These are phyloP conservation scores for Paraglomus occultum DNA, from an alignment of 192 early-diverging fungal species.

Conservation along the genomic window DNA sequence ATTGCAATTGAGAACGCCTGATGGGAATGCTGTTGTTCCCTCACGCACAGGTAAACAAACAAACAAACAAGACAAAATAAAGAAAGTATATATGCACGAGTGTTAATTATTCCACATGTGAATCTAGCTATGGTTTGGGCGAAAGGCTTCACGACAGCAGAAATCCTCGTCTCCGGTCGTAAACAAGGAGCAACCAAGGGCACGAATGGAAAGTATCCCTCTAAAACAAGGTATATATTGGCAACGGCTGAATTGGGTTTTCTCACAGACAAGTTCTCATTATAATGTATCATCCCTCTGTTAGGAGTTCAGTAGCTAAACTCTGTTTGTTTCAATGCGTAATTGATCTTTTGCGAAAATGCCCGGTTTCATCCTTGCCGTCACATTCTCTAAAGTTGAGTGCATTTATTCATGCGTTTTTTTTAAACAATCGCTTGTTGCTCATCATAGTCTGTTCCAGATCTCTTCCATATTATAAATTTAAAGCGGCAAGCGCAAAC, in stretches of 20 bases:
- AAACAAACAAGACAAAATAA: too few species aligned
- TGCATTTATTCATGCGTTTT: background rate
- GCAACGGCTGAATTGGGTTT: too few species aligned
- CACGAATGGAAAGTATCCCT: background rate
- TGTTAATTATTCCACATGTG: background rate
- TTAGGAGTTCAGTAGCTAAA: constrained; percentile 21
- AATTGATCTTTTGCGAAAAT: background rate
- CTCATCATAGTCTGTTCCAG: background rate
- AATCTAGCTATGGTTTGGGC: constrained; percentile 7
- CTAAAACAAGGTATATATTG: constrained; percentile 15
- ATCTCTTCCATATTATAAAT: constrained; percentile 3
- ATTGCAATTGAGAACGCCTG: background rate
- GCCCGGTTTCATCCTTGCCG: background rate
- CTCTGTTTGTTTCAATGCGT: constrained; percentile 5
- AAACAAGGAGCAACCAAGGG: constrained; percentile 19
- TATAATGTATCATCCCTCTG: too few species aligned
- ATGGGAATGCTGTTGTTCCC: background rate
- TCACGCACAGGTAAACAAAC: constrained; percentile 3
- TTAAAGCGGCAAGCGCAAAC: constrained; percentile 6
- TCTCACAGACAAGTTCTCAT: too few species aligned
- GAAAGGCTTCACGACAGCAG: background rate
- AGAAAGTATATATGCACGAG: too few species aligned
- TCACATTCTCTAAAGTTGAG: constrained; percentile 11
- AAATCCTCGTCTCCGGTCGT: constrained; percentile 13
- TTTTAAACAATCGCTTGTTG: background rate